Percentiles rank a stretch among this genome's conserved stretches.
Evolutionary conservation across 768 basidiomycete genomes (phyloP).

Genomic region (Hypholoma fasciculare): DNA sequence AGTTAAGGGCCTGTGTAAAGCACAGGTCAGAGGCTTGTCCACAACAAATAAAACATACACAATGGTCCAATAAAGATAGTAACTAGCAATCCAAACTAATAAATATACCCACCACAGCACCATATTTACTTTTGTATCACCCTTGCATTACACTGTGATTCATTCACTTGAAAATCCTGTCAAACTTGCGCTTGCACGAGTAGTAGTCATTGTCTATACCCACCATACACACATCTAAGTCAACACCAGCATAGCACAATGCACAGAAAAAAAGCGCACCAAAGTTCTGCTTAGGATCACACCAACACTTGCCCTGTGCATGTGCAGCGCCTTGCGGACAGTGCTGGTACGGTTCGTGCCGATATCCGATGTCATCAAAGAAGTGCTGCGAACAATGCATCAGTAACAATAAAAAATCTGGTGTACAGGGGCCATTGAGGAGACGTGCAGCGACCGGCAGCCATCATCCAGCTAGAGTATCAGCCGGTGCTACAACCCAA

Average conservation of each 20-base stretch:
- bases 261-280: conserved; percentile 32
- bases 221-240: background rate
- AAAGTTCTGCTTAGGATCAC: conserved; percentile 59
- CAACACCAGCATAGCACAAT: background rate
- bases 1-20: too few species aligned
- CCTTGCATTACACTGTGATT: too few species aligned
- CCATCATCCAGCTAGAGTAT: too few species aligned
- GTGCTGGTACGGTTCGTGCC: conserved; percentile 75
- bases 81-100: too few species aligned
- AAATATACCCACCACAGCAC: too few species aligned
- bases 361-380: conserved; percentile 83
- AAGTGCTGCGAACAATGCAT: conserved; percentile 43
- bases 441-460: too few species aligned
- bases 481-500: too few species aligned
- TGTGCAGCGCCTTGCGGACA: conserved; percentile 50
- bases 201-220: background rate
- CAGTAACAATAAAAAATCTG: background rate
- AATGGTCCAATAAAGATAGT: too few species aligned
- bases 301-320: conserved; percentile 59
- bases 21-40: too few species aligned
- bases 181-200: conserved; percentile 3
- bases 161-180: background rate
- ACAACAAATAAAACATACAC: too few species aligned
- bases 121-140: too few species aligned
- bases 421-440: too few species aligned